phyloP scores from a whole-genome alignment of 768 basidiomycete genomes.

The Austroboletus eburneus region DNA sequence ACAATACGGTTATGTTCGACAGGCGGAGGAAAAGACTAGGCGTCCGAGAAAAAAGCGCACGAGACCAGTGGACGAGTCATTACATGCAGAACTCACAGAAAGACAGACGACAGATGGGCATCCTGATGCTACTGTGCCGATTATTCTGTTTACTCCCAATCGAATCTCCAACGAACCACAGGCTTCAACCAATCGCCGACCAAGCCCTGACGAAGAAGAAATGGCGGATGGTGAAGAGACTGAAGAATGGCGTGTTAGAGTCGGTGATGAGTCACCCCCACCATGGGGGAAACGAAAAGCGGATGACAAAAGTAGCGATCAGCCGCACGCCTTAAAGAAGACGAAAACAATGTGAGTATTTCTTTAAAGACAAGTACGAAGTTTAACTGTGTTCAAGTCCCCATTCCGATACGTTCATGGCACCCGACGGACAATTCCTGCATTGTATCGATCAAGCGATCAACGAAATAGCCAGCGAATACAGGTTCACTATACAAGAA shows the following conservation, averaged over 20 bases:
- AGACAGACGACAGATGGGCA: constrained; percentile 11
- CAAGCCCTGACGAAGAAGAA: constrained; percentile 59
- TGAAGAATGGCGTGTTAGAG: constrained; percentile 63
- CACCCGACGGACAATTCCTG: constrained; percentile 27
- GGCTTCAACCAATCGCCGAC: constrained; percentile 30
- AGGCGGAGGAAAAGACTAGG: constrained; percentile 66
- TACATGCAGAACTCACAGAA: constrained; percentile 21
- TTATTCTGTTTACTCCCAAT: constrained; percentile 26
- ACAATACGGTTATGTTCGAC: constrained; percentile 78
- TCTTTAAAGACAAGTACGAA: not conserved
- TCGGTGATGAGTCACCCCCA: constrained; percentile 62
- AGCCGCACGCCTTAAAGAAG: constrained; percentile 38
- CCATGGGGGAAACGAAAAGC: constrained; percentile 63
- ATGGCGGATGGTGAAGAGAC: constrained; percentile 55
- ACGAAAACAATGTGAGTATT: constrained; percentile 38
- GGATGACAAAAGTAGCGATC: constrained; percentile 34
- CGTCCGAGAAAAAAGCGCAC: constrained; percentile 46
- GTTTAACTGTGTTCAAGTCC: constrained; percentile 4
- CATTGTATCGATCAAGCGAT: constrained; percentile 68
- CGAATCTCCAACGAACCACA: constrained; percentile 25
- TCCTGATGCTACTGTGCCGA: constrained; percentile 11
- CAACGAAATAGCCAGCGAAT: constrained; percentile 62
- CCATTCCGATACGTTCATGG: not conserved
- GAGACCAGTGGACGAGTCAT: constrained; percentile 28
- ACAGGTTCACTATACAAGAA: constrained; percentile 69